Percentiles rank a stretch among this genome's conserved stretches.
These are phyloP conservation scores for Bryopsis sp. DNA, from an alignment of 139 green algal species.

Conservation along the genomic window DNA sequence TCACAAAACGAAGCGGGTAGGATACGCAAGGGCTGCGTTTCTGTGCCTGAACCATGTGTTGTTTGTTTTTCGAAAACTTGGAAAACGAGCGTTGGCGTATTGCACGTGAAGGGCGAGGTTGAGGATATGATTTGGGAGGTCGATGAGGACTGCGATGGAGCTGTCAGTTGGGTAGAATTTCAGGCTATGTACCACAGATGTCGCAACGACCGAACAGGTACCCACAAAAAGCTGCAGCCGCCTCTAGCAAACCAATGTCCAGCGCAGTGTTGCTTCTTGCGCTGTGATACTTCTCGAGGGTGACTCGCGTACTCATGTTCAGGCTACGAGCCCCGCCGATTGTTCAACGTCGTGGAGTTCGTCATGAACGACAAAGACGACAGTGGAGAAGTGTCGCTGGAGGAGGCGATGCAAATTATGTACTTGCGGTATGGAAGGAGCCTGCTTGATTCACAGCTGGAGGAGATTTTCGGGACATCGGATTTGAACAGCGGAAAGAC, in stretches of 20 bases:
- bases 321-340: slow-evolving; percentile 76
- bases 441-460: slow-evolving; percentile 68
- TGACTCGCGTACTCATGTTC: slow-evolving; percentile 18
- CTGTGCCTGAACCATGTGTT: background rate
- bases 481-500: slow-evolving; percentile 82
- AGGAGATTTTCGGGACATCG: slow-evolving; percentile 84
- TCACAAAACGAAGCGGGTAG: slow-evolving; percentile 61
- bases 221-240: background rate
- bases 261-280: background rate
- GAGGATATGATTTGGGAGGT: slow-evolving; percentile 97
- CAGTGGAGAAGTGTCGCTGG: slow-evolving; percentile 51
- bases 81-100: background rate
- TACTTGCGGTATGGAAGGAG: slow-evolving; percentile 76
- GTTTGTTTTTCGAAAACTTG: background rate
- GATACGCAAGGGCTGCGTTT: background rate
- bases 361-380: slow-evolving; percentile 83
- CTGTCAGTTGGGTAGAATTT: slow-evolving; percentile 68
- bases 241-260: no score
- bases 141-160: slow-evolving; percentile 88
- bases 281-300: background rate
- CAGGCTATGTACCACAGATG: slow-evolving; percentile 81
- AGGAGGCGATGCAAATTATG: slow-evolving; percentile 84
- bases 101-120: slow-evolving; percentile 52
- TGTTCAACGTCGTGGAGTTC: slow-evolving; percentile 94
- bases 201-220: slow-evolving; percentile 44